Conservation (phyloP, 768 basidiomycete genomes). For the Cyclocybe aegerita region DNA sequence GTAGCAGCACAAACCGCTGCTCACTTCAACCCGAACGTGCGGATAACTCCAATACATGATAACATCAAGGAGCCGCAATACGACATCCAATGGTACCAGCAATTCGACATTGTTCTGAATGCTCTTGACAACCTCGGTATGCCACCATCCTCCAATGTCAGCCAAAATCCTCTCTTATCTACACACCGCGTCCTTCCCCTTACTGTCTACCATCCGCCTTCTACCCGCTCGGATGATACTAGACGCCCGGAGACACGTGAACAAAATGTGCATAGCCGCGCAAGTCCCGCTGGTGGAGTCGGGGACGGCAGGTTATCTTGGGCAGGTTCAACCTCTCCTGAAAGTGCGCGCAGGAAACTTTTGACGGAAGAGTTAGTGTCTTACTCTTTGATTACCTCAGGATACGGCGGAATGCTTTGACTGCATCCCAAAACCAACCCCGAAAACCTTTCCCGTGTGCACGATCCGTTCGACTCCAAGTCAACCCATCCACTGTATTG, state of each 20-base stretch:
- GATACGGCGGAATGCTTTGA: conserved; percentile 94
- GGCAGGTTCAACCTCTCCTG: conserved; percentile 92
- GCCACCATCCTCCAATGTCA: conserved; percentile 18
- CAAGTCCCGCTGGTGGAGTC: conserved; percentile 90
- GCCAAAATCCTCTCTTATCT: too few species aligned
- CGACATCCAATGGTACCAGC: conserved; percentile 86
- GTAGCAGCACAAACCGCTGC: conserved; percentile 82
- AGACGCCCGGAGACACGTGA: conserved; percentile 96
- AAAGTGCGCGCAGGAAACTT: conserved; percentile 51
- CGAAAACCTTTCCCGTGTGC: conserved; percentile 95
- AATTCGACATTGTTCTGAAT: conserved; percentile 92
- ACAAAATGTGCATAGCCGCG: conserved; percentile 96
- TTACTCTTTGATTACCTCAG: conserved; percentile 34
- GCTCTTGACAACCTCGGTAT: conserved; percentile 94
- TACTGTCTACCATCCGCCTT: background rate
- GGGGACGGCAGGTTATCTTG: conserved; percentile 95
- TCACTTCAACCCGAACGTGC: conserved; percentile 85
- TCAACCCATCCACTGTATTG: conserved; percentile 97
- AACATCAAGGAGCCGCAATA: conserved; percentile 95
- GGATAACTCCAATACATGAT: conserved; percentile 85
- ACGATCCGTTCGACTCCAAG: conserved; percentile 97
- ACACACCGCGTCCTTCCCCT: background rate
- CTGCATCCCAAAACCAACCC: conserved; percentile 89
- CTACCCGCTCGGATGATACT: background rate
- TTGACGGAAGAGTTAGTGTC: background rate